Evolutionary conservation across 768 basidiomycete genomes (phyloP), one percentile per base, ranked within the genome.

Genomic region (Kwoniella sp.): DNA sequence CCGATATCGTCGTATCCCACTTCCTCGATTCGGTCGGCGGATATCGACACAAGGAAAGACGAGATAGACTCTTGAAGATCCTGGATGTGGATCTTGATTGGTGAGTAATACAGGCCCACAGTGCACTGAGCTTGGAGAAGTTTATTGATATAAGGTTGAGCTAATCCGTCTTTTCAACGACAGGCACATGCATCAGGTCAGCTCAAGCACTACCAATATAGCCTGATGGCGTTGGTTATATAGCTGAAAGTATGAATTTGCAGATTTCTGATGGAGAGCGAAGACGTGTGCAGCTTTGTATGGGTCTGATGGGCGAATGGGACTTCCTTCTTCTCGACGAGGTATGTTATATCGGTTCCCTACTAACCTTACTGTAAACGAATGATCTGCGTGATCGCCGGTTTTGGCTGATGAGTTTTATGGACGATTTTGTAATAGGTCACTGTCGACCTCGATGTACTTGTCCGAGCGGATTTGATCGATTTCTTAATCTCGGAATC

Each of bases 1-100:
- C 90, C 9, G 96, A 98, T 79, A 94, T 98, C 65, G 83, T 88
- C 30, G 96, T 99, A 2, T 87, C 90, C n/a, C 83, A 86, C 52
- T 99, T 99, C 80, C 83, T 99, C n/a, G 91, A 99, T 78, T 94
- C 92, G 19, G 91, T 99, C 4, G 96, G 96, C 15, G 96, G 96
- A 0, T 97, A 96, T 78, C 84, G 92, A 57, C 86, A 97, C 82
- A 95, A 95, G 78, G 88, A 88, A 70, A 85, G 93, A 29, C 84
- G 95, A 46, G 91, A 99, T 78, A 81, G 74, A 7, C 84, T 99
- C 2, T 87, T 99, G 58, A 88, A 92, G 79, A 90, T 99, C 64
- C 83, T 98, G 47, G 94, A 98, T 76, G 86, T 99, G 62, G 96
- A 99, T 81, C 82, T 97, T 21, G 90, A 93, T 75, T 99, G 83